These are phyloP conservation scores for Physcia stellaris DNA, from an alignment of 495 filamentous ascomycete genomes.

Conservation along the genomic window DNA sequence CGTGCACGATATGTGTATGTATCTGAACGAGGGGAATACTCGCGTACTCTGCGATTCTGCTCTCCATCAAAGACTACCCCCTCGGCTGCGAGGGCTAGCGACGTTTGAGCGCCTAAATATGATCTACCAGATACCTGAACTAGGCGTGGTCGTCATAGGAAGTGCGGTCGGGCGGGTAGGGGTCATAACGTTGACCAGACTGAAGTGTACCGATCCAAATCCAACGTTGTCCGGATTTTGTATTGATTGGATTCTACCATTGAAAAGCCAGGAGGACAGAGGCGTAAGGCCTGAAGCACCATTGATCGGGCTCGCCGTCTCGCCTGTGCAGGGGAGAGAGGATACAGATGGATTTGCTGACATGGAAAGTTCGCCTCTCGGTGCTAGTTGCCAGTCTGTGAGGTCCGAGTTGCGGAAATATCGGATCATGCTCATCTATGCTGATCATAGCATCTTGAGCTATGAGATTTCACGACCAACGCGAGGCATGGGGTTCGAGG, in stretches of 20 bases:
- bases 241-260: constrained; percentile 44
- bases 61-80: constrained; percentile 29
- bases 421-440: constrained; percentile 62
- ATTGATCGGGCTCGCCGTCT: constrained; percentile 41
- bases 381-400: neutral
- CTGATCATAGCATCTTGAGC: constrained; percentile 61
- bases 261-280: constrained; percentile 29
- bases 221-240: constrained; percentile 31
- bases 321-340: constrained; percentile 49
- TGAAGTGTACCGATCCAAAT: constrained; percentile 17
- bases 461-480: constrained; percentile 50
- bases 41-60: constrained; percentile 33
- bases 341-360: constrained; percentile 6
- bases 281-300: constrained; percentile 29
- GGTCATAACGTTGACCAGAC: constrained; percentile 55
- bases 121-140: constrained; percentile 60
- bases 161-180: constrained; percentile 63
- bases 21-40: constrained; percentile 19
- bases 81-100: constrained; percentile 23
- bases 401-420: constrained; percentile 33
- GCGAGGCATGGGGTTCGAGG: too few relatives aligned
- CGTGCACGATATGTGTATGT: constrained; percentile 42
- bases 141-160: constrained; percentile 61
- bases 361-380: neutral
- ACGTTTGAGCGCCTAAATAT: constrained; percentile 61